Conservation (phyloP, 495 filamentous ascomycete genomes). For the Aspergillus bertholletiae region DNA sequence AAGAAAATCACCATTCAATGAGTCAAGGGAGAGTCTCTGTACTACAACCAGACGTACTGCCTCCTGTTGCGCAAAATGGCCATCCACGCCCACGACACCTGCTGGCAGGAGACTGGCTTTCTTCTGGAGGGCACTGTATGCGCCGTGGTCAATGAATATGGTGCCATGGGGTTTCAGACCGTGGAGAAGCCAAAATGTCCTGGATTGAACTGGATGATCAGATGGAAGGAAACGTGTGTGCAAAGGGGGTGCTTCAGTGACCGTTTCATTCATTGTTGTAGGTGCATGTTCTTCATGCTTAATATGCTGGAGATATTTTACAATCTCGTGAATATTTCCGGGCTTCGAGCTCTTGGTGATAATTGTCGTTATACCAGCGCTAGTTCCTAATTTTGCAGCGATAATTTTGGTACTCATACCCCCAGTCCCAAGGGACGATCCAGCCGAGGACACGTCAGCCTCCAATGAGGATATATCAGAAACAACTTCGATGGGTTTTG, state of each 20-base stretch:
- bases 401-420: slow-evolving; percentile 98
- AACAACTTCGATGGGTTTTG: slow-evolving; percentile 86
- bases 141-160: slow-evolving; percentile 86
- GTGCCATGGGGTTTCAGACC: slow-evolving; percentile 90
- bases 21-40: slow-evolving; percentile 40
- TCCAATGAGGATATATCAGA: slow-evolving; percentile 82
- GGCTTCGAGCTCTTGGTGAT: slow-evolving; percentile 90
- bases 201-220: slow-evolving; percentile 80
- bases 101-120: slow-evolving; percentile 91
- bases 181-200: slow-evolving; percentile 95
- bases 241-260: slow-evolving; percentile 50
- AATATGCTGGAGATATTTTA: slow-evolving; percentile 69
- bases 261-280: slow-evolving; percentile 17
- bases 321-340: slow-evolving; percentile 86
- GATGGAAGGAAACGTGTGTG: slow-evolving; percentile 93
- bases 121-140: slow-evolving; percentile 68
- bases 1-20: slow-evolving; percentile 41
- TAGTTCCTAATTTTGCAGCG: slow-evolving; percentile 87
- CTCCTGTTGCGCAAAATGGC: slow-evolving; percentile 87
- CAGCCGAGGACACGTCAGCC: slow-evolving; percentile 87
- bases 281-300: slow-evolving; percentile 24
- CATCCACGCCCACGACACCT: slow-evolving; percentile 85
- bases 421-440: slow-evolving; percentile 87
- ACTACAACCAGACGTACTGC: slow-evolving; percentile 81
- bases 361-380: slow-evolving; percentile 90